These are phyloP conservation scores for Metschnikowia gelsemii DNA, from an alignment of 805 yeast genomes.

Conservation along the genomic window DNA sequence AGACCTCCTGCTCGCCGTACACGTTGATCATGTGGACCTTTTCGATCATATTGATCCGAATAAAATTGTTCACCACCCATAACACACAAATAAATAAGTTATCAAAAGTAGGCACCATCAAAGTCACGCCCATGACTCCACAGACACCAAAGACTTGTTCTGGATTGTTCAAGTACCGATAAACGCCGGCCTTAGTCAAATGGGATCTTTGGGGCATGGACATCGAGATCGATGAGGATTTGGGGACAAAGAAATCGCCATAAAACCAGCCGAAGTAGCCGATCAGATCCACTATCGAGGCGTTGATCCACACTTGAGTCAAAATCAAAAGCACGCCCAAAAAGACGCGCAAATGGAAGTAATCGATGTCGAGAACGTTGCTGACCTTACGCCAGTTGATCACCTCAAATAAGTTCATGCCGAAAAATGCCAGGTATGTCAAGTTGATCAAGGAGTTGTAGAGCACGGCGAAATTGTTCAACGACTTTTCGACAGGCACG, in stretches of 20 bases:
- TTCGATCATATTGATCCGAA: constrained; percentile 72
- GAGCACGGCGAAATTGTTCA: constrained; percentile 69
- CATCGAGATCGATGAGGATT: constrained; percentile 33
- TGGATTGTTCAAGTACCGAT: constrained; percentile 79
- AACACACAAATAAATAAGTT: constrained; percentile 49
- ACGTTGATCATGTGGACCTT: constrained; percentile 74
- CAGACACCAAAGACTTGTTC: constrained; percentile 76
- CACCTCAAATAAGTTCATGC: constrained; percentile 33
- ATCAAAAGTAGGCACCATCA: constrained; percentile 54
- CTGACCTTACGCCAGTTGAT: constrained; percentile 16
- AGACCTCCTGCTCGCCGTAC: constrained; percentile 63
- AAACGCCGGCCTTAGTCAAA: constrained; percentile 75
- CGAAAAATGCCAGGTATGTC: constrained; percentile 54
- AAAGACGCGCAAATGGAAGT: constrained; percentile 53
- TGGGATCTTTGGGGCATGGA: constrained; percentile 42
- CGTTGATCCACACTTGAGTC: constrained; percentile 67
- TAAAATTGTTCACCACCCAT: constrained; percentile 66
- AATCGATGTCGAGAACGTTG: constrained; percentile 27
- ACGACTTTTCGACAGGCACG: constrained; percentile 60
- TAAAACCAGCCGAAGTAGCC: constrained; percentile 90
- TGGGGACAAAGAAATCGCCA: constrained; percentile 77
- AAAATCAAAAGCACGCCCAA: constrained; percentile 55
- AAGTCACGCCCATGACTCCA: constrained; percentile 74
- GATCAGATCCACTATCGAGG: constrained; percentile 65
- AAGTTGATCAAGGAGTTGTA: constrained; percentile 52